Evolutionary conservation across 768 basidiomycete species (phyloP).

Genomic region (Leccinum subgranulosum): DNA sequence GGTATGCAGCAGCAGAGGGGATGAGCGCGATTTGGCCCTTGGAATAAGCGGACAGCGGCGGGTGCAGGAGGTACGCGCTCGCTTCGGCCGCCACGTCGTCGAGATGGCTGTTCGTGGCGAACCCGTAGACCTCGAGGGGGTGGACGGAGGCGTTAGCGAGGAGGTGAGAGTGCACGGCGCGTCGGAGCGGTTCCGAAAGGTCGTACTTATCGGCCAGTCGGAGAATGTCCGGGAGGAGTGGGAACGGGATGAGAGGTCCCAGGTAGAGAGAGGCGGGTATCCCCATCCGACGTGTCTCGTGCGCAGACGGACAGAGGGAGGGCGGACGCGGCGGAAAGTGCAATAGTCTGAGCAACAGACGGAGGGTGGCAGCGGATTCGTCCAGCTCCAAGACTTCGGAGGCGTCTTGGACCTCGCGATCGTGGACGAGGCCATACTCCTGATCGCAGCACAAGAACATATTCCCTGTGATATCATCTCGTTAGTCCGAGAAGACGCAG

Average conservation of each 20-base stretch:
- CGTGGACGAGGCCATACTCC: conserved; percentile 7
- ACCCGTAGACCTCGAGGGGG: conserved; percentile 61
- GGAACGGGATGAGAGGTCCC: conserved; percentile 58
- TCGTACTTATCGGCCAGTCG: conserved; percentile 65
- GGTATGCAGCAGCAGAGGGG: conserved; percentile 60
- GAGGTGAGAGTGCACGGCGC: conserved; percentile 49
- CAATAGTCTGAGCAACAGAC: conserved; percentile 52
- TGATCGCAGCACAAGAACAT: conserved; percentile 65
- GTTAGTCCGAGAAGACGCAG: conserved; percentile 11
- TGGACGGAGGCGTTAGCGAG: conserved; percentile 46
- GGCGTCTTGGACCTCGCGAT: conserved; percentile 19
- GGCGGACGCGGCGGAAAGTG: conserved; percentile 54
- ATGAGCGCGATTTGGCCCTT: conserved; percentile 49
- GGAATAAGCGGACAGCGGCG: conserved; percentile 54
- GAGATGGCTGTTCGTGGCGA: conserved; percentile 44
- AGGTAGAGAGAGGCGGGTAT: conserved; percentile 31
- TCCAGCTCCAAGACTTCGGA: conserved; percentile 48
- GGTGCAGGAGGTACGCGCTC: conserved; percentile 52
- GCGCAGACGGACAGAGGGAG: conserved; percentile 24
- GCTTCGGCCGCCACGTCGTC: conserved; percentile 51
- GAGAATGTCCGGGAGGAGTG: conserved; percentile 57
- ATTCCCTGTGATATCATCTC: conserved; percentile 41
- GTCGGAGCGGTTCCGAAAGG: conserved; percentile 44
- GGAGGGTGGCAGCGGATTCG: conserved; percentile 48
- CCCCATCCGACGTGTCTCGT: conserved; percentile 28